These are phyloP conservation scores for Metschnikowia baotianmanensis DNA, from an alignment of 805 yeast genomes.

Conservation along the genomic window DNA sequence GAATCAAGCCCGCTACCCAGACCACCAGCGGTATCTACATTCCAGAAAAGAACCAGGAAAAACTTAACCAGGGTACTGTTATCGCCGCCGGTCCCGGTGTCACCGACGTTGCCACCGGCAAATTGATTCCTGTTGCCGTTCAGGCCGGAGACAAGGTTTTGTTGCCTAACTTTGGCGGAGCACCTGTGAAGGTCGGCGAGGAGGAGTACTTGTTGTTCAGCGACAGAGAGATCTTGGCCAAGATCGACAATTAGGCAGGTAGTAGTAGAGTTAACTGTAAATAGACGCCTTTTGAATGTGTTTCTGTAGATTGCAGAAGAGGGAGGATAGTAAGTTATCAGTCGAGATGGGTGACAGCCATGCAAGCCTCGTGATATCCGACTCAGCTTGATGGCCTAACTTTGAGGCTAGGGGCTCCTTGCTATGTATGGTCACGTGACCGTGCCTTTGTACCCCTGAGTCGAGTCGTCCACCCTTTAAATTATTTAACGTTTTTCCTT, in stretches of 20 bases:
- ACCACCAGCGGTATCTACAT: slow-evolving; percentile 91
- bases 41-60: slow-evolving; percentile 95
- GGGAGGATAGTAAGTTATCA: background rate
- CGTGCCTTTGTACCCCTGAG: no score
- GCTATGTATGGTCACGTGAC: no score
- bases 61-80: slow-evolving; percentile 88
- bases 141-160: slow-evolving; percentile 89
- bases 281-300: slow-evolving; percentile 2
- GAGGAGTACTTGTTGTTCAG: slow-evolving; percentile 83
- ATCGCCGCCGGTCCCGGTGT: slow-evolving; percentile 95
- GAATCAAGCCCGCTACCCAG: slow-evolving; percentile 85
- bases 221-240: slow-evolving; percentile 93
- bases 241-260: slow-evolving; percentile 52
- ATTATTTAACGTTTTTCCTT: no score
- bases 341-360: background rate
- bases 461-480: no score
- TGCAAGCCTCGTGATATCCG: no score
- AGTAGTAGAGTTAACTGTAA: slow-evolving; percentile 4
- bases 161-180: slow-evolving; percentile 94
- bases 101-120: slow-evolving; percentile 67
- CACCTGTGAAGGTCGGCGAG: slow-evolving; percentile 80
- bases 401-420: no score
- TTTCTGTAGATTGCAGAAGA: background rate
- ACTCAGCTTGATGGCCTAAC: no score
- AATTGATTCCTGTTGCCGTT: slow-evolving; percentile 69